Base-by-base conservation (phyloP, 1,284 basidiomycete species). In the Serendipita sp. region DNA sequence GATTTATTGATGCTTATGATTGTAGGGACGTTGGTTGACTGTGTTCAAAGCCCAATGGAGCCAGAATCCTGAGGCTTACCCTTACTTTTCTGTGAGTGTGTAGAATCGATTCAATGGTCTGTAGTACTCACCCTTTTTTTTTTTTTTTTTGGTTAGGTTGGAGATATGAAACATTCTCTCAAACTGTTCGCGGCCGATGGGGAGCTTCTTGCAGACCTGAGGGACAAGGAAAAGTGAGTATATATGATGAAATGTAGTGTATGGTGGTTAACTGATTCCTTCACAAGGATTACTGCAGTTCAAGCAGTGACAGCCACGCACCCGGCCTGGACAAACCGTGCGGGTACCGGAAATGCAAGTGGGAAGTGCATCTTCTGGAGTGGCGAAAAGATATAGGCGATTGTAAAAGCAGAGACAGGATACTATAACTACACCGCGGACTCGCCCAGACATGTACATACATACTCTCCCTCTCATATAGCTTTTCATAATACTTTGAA, bases 281-380 rank as follows among this genome's bases (percentile, higher is more conserved):
- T 22, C 1, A 22, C 22, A 13, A 89, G 85, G 67, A 83, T 90
- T 63, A 80, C 84, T 26, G 88, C 88, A 0, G 83, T 85, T 1
- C 88, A 90, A 73, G 87, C 88, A 22, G 88, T 90, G n/a, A 88
- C 88, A 6, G 86, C 84, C 68, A 88, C 86, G n/a, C 88, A 91
- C 71, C 88, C 88, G 0, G 83, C 71, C 64, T 74, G 88, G 26
- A 76, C 85, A 2, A 87, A 87, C 67, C 78, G 88, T 26, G 84
- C 78, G 34, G 87, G 78, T 1, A 88, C 80, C 62, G 88, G 87
- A 42, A 91, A 88, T 68, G 88, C 71, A 0, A 87, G 83, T 66
- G 88, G 88, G 22, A 77, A 85, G 61, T 88, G 87, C 70, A 80
- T 87, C 12, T 72, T 91, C n/a, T 91, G 88, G 88, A 58, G 53